Evolutionary conservation across 2,329 filamentous ascomycete genomes (phyloP).

Genomic region (Aspergillus sp.): DNA sequence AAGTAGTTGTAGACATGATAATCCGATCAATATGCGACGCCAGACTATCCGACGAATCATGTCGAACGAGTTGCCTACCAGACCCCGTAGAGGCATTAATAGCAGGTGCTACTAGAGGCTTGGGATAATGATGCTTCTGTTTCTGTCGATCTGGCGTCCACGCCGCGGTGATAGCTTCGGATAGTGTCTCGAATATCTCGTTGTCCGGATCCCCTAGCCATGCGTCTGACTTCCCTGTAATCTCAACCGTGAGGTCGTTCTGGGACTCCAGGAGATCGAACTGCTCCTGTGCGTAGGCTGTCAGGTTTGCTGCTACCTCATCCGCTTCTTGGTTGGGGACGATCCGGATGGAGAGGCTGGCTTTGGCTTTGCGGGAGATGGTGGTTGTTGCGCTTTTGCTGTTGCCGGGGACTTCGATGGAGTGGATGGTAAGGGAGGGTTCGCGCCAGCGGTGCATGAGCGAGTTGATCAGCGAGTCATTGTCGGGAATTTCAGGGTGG

Average conservation of each 20-base stretch:
- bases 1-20: slow-evolving; percentile 31
- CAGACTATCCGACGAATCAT: slow-evolving; percentile 32
- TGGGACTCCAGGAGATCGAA: slow-evolving; percentile 69
- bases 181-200: slow-evolving; percentile 81
- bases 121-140: slow-evolving; percentile 29
- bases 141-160: slow-evolving; percentile 53
- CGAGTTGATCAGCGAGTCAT: slow-evolving; percentile 67
- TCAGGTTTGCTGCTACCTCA: slow-evolving; percentile 61
- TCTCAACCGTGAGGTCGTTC: slow-evolving; percentile 70
- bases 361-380: slow-evolving; percentile 81
- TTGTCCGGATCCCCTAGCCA: slow-evolving; percentile 92
- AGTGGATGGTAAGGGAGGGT: slow-evolving; percentile 86
- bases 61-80: slow-evolving; percentile 19
- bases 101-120: slow-evolving; percentile 7
- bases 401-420: slow-evolving; percentile 76
- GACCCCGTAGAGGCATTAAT: slow-evolving; percentile 9
- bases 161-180: slow-evolving; percentile 72
- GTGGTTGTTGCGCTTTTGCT: slow-evolving; percentile 71
- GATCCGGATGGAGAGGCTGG: slow-evolving; percentile 79
- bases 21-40: slow-evolving; percentile 33
- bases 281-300: slow-evolving; percentile 57
- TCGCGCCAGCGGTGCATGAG: slow-evolving; percentile 94
- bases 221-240: slow-evolving; percentile 89
- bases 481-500: slow-evolving; percentile 56
- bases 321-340: slow-evolving; percentile 88